Evolutionary conservation across 208 protist species (phyloP), one percentile per base, ranked within the genome.

Genomic region (Blechomonas ayalai): DNA sequence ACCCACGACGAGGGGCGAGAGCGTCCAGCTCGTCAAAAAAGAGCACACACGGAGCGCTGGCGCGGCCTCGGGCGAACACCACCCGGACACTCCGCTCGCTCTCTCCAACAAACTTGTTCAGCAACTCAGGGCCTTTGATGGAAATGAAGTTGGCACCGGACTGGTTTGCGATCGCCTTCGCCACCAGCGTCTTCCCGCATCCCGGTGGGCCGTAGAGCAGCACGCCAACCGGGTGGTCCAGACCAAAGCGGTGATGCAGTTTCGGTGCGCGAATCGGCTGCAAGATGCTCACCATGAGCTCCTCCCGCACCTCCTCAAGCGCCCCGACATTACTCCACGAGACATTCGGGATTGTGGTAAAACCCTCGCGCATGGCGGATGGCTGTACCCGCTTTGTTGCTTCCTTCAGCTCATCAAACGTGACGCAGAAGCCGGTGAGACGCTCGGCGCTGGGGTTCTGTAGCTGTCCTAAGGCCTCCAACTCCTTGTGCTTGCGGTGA

Each of bases 11-110:
- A 15, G 95, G 97, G 5, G 86, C 94, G 8, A 99, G 72, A 0
- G 97, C 91, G 68, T 99, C 98, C n/a, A 99, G 76, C 70, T 99
- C 98, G 73, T 99, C 98, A 65, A 99, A 99, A 64, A 99, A 99
- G 32, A 99, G 82, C 33, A 99, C 90, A 73, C 97, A 99, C 9
- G 98, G 98, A 1, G 85, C 63, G 12, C 81, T 92, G 20, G 84
- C 73, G 12, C 87, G 74, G 10, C 87, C 95, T 27, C 92, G 67
- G 12, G 78, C 82, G 55, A 99, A 99, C 0, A 99, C 81, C 67
- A 97, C 84, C 7, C 98, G 69, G 18, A 99, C 96, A 15, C 96
- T 97, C 5, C 91, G 79, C 81, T 99, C 98, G 41, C 95, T 97
- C 77, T 99, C 98, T 49, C 98, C 98, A 24, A 99, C 97, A 62